Evolutionary conservation across 2,329 filamentous ascomycete species (phyloP).

Genomic region (Sporothrix dimorphospora): DNA sequence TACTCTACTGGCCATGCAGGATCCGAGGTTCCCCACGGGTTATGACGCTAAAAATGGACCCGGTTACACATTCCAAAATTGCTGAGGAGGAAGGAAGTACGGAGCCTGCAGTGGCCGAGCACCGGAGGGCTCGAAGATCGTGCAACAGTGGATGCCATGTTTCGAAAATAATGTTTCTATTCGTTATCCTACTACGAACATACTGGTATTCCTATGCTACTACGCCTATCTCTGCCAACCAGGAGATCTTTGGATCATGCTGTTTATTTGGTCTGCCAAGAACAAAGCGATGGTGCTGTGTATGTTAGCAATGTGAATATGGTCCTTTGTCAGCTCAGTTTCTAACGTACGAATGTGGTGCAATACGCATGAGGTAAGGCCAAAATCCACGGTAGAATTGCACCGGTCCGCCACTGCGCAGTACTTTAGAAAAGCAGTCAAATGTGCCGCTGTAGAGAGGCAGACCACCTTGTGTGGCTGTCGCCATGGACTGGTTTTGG

Average conservation of each 20-base stretch:
- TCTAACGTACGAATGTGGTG: slow-evolving; percentile 85
- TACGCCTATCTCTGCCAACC: neutral
- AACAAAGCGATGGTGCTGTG: slow-evolving; percentile 12
- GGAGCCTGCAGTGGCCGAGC: neutral
- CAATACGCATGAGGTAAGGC: slow-evolving; percentile 94
- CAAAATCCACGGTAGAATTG: slow-evolving; percentile 96
- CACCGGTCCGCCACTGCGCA: slow-evolving; percentile 80
- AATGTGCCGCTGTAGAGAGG: slow-evolving; percentile 84
- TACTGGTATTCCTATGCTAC: neutral
- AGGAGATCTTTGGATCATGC: neutral
- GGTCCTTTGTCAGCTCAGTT: neutral
- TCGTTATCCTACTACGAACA: too few relatives aligned
- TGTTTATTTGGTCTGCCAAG: slow-evolving; percentile 9
- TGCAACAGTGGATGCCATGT: neutral
- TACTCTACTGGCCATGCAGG: neutral
- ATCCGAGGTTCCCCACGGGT: too few relatives aligned
- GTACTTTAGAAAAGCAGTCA: slow-evolving; percentile 89
- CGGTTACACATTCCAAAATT: neutral
- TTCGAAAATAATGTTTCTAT: neutral
- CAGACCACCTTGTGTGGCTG: slow-evolving; percentile 67
- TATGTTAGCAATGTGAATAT: neutral
- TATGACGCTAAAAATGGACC: neutral
- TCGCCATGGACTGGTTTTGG: slow-evolving; percentile 86
- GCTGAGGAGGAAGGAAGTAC: neutral
- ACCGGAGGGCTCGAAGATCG: neutral